Evolutionary conservation across 768 basidiomycete genomes (phyloP).

Genomic region (Coprinellus aureogranulatus): DNA sequence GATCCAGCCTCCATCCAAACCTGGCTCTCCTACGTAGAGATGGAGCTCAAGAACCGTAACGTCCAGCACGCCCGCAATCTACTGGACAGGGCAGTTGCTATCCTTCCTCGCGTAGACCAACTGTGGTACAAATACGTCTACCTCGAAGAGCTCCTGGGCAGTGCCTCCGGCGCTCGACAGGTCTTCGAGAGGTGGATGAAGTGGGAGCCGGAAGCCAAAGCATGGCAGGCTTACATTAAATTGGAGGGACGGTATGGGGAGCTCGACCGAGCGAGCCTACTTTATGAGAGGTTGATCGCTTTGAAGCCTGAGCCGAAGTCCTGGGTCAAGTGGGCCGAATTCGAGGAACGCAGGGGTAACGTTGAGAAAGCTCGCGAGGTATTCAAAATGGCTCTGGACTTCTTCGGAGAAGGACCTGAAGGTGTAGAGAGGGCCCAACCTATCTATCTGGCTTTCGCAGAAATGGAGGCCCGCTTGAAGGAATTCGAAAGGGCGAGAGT

Average conservation of each 20-base stretch:
- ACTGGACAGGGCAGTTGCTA: constrained; percentile 94
- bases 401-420: constrained; percentile 84
- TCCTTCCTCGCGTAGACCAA: constrained; percentile 93
- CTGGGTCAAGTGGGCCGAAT: constrained; percentile 84
- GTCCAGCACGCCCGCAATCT: constrained; percentile 96
- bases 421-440: constrained; percentile 96
- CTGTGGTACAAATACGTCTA: constrained; percentile 99
- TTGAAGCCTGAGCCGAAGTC: constrained; percentile 75
- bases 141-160: constrained; percentile 93
- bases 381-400: constrained; percentile 84
- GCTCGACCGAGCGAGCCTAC: constrained; percentile 83
- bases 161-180: constrained; percentile 93
- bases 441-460: constrained; percentile 89
- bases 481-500: constrained; percentile 96
- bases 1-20: constrained; percentile 86
- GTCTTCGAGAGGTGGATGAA: constrained; percentile 99
- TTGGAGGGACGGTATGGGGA: constrained; percentile 93
- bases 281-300: constrained; percentile 90
- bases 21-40: constrained; percentile 94
- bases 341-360: constrained; percentile 77
- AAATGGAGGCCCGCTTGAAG: constrained; percentile 95
- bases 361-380: constrained; percentile 80
- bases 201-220: constrained; percentile 99
- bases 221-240: constrained; percentile 99
- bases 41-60: constrained; percentile 97